Evolutionary conservation across 352 stramenopile genomes (phyloP).

Genomic region (Achlya hypogyna): DNA sequence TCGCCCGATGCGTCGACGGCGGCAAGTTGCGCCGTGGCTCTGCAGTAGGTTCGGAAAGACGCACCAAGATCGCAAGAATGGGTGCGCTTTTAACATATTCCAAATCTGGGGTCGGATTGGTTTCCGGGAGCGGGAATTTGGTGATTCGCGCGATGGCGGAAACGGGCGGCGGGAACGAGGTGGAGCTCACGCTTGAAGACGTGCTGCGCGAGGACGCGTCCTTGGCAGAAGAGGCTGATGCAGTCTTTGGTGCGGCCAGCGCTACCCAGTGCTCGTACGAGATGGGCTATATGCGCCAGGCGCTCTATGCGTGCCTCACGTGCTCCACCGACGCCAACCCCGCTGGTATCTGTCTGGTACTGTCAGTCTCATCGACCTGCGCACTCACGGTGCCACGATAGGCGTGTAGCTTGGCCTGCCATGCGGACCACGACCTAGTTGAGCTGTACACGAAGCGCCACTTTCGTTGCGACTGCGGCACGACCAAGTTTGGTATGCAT

Average conservation of each 20-base stretch:
- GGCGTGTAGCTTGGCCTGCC: conserved; percentile 66
- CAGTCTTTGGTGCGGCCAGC: conserved; percentile 48
- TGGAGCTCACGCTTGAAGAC: conserved; percentile 51
- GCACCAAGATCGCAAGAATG: too few relatives aligned
- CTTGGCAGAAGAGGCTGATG: conserved; percentile 47
- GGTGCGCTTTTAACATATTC: background rate
- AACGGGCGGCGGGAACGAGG: conserved; percentile 24
- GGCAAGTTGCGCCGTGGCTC: too few relatives aligned
- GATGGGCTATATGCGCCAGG: conserved; percentile 56
- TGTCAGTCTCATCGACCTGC: background rate
- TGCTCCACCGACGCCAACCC: conserved; percentile 38
- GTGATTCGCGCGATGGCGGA: background rate
- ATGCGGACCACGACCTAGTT: conserved; percentile 63
- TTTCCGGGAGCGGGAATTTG: background rate
- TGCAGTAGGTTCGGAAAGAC: too few relatives aligned
- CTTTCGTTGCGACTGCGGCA: conserved; percentile 71
- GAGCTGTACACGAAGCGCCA: conserved; percentile 74
- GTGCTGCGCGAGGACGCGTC: conserved; percentile 44
- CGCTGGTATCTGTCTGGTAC: conserved; percentile 48
- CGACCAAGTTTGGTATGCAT: conserved; percentile 37
- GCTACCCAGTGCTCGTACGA: conserved; percentile 59
- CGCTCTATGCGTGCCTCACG: conserved; percentile 58
- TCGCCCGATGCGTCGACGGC: too few relatives aligned
- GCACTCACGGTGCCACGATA: conserved; percentile 4
- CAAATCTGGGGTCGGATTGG: too few relatives aligned